These are phyloP conservation scores for Fraxinus velutina DNA, from an alignment of 305 asterid genomes.

Conservation along the genomic window DNA sequence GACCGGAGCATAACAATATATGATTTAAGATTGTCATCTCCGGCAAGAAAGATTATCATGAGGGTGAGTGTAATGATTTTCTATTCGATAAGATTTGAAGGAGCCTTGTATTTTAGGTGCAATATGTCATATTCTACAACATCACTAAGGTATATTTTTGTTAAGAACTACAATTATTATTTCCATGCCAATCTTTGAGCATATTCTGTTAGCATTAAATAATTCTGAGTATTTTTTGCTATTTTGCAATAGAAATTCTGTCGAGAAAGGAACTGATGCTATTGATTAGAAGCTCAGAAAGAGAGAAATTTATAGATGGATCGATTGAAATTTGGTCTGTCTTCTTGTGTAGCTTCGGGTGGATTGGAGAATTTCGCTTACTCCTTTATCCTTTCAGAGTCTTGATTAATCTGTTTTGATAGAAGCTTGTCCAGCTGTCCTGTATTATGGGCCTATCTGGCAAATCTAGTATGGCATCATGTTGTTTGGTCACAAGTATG, in stretches of 20 bases:
- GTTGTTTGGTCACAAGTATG: background rate
- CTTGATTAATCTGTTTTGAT: background rate
- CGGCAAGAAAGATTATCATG: slow-evolving; percentile 82
- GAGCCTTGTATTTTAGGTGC: background rate
- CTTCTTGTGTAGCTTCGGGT: background rate
- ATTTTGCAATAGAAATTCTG: background rate
- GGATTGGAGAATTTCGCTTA: background rate
- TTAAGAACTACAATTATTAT: background rate
- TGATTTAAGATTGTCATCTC: slow-evolving; percentile 72
- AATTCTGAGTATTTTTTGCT: background rate
- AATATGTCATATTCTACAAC: background rate
- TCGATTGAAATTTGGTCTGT: background rate
- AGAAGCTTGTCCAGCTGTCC: background rate
- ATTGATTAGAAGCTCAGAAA: slow-evolving; percentile 1
- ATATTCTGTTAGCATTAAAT: background rate
- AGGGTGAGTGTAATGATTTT: slow-evolving; percentile 45
- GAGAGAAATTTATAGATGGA: background rate
- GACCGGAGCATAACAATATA: slow-evolving; percentile 85
- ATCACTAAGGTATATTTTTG: background rate
- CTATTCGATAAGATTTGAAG: background rate
- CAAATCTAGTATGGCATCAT: background rate
- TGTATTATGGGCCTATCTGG: background rate
- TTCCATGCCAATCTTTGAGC: background rate
- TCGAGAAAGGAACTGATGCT: slow-evolving; percentile 8
- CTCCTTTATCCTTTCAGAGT: background rate